A percentile compares a stretch with the other conserved stretches of the same genome.
These are phyloP conservation scores for Dacryopinax primogenitus DNA, from an alignment of 768 basidiomycete species.

Conservation along the genomic window DNA sequence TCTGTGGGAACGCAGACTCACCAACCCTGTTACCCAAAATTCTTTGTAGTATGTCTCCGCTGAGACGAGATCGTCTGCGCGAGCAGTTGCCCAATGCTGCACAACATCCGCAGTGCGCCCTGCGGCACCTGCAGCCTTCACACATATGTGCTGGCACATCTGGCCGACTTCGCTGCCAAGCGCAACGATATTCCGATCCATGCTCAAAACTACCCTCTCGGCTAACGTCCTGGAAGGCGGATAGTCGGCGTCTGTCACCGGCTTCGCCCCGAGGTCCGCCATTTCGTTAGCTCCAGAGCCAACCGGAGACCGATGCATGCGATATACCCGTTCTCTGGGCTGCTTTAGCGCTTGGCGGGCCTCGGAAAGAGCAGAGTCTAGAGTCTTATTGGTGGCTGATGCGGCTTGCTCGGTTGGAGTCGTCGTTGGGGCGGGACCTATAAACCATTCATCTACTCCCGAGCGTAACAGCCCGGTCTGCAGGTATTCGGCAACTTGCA, in stretches of 20 bases:
- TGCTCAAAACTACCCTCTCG: slow-evolving; percentile 18
- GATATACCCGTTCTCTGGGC: slow-evolving; percentile 21
- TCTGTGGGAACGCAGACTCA: neutral
- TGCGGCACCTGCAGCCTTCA: slow-evolving; percentile 47
- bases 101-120: slow-evolving; percentile 26
- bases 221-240: neutral
- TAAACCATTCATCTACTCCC: slow-evolving; percentile 68
- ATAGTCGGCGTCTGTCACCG: neutral
- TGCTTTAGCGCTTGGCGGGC: slow-evolving; percentile 40
- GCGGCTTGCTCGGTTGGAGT: slow-evolving; percentile 35
- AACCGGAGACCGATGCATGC: neutral
- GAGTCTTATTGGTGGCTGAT: slow-evolving; percentile 31
- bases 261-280: neutral
- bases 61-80: neutral
- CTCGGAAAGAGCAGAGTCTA: slow-evolving; percentile 35
- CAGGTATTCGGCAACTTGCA: slow-evolving; percentile 72
- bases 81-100: neutral
- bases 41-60: neutral
- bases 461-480: slow-evolving; percentile 55
- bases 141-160: slow-evolving; percentile 50
- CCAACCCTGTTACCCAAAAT: neutral
- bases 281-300: neutral
- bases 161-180: slow-evolving; percentile 49
- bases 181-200: slow-evolving; percentile 57
- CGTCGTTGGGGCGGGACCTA: slow-evolving; percentile 37